These are phyloP conservation scores for Tetracentron sinense DNA, from an alignment of 164 flowering plant species.

Conservation along the genomic window DNA sequence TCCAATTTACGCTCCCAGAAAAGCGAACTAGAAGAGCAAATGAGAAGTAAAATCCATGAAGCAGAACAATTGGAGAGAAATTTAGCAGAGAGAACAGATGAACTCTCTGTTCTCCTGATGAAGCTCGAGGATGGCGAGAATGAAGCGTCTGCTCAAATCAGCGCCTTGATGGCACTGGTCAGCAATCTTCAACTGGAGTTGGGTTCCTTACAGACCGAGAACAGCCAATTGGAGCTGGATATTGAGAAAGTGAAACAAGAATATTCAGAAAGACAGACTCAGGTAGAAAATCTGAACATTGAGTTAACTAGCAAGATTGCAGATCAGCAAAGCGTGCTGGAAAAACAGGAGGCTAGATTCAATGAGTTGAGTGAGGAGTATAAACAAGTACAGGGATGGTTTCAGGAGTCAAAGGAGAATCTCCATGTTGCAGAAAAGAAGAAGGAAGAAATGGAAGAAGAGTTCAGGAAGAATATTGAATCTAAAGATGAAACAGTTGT, in stretches of 20 bases:
- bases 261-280: constrained; percentile 14
- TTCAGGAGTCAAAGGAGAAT: constrained; percentile 14
- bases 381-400: constrained; percentile 18
- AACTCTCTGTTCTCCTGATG: constrained; percentile 30
- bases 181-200: constrained; percentile 28
- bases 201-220: constrained; percentile 29
- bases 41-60: constrained; percentile 21
- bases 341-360: constrained; percentile 34
- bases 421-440: constrained; percentile 28
- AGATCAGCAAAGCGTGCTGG: constrained; percentile 25
- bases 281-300: constrained; percentile 27
- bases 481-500: constrained; percentile 29
- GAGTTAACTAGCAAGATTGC: constrained; percentile 23
- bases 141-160: constrained; percentile 32
- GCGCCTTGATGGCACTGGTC: constrained; percentile 23
- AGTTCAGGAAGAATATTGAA: constrained; percentile 22
- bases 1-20: constrained; percentile 11
- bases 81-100: constrained; percentile 28
- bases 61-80: constrained; percentile 28
- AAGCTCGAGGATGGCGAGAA: constrained; percentile 20
- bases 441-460: constrained; percentile 33
- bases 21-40: constrained; percentile 14
- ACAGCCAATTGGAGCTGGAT: constrained; percentile 26
- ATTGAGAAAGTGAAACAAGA: constrained; percentile 35
- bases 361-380: constrained; percentile 30